A percentile compares a stretch with the other conserved stretches of the same genome.
Conservation (phyloP, 192 early-diverging fungal species). For the Rhizophagus sp. region DNA sequence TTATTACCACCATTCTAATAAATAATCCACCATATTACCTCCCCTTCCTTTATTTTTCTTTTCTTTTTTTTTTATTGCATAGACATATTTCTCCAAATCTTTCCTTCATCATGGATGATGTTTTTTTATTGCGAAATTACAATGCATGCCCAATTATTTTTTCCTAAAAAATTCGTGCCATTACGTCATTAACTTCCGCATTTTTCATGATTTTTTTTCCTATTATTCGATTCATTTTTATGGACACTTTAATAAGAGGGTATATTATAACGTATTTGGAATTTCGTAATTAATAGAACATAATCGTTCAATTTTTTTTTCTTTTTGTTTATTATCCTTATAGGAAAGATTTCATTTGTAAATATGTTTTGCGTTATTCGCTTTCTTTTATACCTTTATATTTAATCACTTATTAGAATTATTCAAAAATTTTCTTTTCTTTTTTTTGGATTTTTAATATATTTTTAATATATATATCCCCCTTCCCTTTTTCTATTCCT, state of each 20-base stretch:
- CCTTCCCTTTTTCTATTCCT: slow-evolving; percentile 14
- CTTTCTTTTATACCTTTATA: background rate
- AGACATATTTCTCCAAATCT: slow-evolving; percentile 38
- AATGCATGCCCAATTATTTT: background rate
- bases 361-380: slow-evolving; percentile 11
- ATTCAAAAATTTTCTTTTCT: slow-evolving; percentile 14
- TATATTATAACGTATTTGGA: too few relatives aligned
- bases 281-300: background rate
- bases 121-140: slow-evolving; percentile 27
- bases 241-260: background rate
- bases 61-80: slow-evolving; percentile 33
- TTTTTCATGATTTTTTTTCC: background rate
- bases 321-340: background rate
- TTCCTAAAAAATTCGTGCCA: background rate
- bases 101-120: slow-evolving; percentile 18
- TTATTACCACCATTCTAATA: slow-evolving; percentile 30
- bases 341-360: slow-evolving; percentile 20
- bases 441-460: background rate
- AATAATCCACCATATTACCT: slow-evolving; percentile 28
- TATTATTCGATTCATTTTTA: background rate
- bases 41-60: slow-evolving; percentile 19
- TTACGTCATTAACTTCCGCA: background rate
- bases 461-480: slow-evolving; percentile 23
- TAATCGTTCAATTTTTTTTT: background rate
- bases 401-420: background rate